Base-by-base conservation (phyloP, 495 filamentous ascomycete species). In the Podospora comata region DNA sequence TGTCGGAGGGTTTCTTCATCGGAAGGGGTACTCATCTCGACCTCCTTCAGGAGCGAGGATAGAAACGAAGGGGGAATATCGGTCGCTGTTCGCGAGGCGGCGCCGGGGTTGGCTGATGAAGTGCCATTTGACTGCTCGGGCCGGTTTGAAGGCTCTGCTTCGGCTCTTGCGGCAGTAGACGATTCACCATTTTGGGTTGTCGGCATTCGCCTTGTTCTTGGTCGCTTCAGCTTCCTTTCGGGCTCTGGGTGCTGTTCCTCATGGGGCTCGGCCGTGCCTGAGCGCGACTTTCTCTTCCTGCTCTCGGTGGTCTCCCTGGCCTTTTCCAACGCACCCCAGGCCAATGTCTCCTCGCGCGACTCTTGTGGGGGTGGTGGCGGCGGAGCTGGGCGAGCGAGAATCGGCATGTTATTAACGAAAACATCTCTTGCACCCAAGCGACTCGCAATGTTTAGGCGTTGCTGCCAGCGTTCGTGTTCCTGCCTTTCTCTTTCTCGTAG, bases 271-370 rank as follows among this genome's bases (percentile, higher is more conserved):
- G 88, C 79, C 15, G 90, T 92, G 0, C 84, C 84, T 2, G 85
- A 87, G 55, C 82, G 82, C n/a, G 92, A 90, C 74, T 92, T 94
- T 57, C 93, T 85, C 77, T 97, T 97, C 59, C 91, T 74, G 56
- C 69, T 70, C 63, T 90, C 86, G 23, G 88, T 84, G 23, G 88
- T 84, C 34, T 93, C 89, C 72, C 90, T 86, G 48, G 92, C 92
- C 69, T 88, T 91, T 70, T 97, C 93, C 65, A 97, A 88, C 23
- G 89, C 92, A 64, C 93, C 92, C 94, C 94, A 97, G 13, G 94
- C 94, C 32, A 87, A 84, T 69, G 89, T 84, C 74, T 96, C 93
- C 66, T 96, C 92, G 13, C 88, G 80, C 0, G 90, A 89, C 77
- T 94, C 90, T 13, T 85, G 85, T 44, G 87, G 84, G 1, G 85